A percentile compares a stretch with the other conserved stretches of the same genome.
Evolutionary conservation across 2,329 filamentous ascomycete genomes (phyloP).

Genomic region (Taxawa tesnikishii): DNA sequence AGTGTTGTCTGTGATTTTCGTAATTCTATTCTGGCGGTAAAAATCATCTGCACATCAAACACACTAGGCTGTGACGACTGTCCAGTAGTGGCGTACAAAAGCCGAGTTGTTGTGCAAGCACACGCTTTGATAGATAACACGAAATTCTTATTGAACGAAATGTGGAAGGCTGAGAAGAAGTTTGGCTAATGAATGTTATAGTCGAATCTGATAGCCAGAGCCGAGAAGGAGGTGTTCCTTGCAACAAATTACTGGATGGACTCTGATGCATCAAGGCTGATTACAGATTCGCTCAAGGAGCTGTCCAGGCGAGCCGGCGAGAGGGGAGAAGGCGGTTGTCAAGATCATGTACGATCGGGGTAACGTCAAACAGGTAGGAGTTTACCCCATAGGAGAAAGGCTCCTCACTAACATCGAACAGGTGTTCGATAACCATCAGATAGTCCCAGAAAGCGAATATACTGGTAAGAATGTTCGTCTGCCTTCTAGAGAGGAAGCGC

Average conservation of each 20-base stretch:
- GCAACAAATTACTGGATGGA: conserved; percentile 68
- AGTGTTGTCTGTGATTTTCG: background rate
- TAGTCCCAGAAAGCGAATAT: conserved; percentile 46
- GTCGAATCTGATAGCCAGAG: conserved; percentile 62
- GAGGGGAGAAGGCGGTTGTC: conserved; percentile 45
- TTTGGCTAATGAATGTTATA: too few relatives aligned
- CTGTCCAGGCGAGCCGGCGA: conserved; percentile 52
- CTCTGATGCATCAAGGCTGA: conserved; percentile 52
- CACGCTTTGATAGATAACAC: too few relatives aligned
- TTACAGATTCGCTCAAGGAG: conserved; percentile 54
- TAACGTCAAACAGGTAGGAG: conserved; percentile 43
- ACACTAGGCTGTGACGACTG: too few relatives aligned
- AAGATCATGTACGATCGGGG: conserved; percentile 69
- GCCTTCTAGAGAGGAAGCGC: conserved; percentile 52
- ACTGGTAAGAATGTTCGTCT: conserved; percentile 42
- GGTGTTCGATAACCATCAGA: conserved; percentile 51
- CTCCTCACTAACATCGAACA: conserved; percentile 10
- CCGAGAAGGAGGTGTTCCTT: conserved; percentile 59
- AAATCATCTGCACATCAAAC: too few relatives aligned
- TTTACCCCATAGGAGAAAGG: background rate
- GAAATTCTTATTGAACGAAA: too few relatives aligned
- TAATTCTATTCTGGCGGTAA: background rate
- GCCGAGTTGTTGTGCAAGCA: too few relatives aligned
- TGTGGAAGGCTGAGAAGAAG: too few relatives aligned
- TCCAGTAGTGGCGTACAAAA: too few relatives aligned